Evolutionary conservation across 2,329 filamentous ascomycete genomes (phyloP).

Genomic region (Pseudovirgaria hyperparasitica): DNA sequence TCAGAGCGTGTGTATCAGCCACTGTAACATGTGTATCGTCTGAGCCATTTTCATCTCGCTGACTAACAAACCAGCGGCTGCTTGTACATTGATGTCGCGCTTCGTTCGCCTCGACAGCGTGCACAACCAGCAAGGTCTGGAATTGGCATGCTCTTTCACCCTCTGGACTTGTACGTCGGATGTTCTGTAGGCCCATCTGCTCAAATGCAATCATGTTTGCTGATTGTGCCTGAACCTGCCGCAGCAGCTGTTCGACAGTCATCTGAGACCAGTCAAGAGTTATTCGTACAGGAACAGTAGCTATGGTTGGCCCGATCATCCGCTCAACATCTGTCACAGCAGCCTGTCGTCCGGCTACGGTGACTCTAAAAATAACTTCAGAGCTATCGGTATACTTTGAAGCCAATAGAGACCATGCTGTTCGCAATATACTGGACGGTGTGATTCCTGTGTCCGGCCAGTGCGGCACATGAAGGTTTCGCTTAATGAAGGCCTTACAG

Average conservation of each 20-base stretch:
- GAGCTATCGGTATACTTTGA: background rate
- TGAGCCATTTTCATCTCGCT: no score
- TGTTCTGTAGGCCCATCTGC: conserved; percentile 15
- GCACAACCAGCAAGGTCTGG: conserved; percentile 37
- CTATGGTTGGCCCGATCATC: conserved; percentile 1
- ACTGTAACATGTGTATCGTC: no score
- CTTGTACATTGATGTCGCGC: no score
- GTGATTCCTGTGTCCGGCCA: conserved; percentile 1
- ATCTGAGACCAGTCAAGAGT: conserved; percentile 1
- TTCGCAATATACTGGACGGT: background rate
- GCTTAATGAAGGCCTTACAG: no score
- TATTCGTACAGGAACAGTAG: conserved; percentile 4
- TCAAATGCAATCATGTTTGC: conserved; percentile 5
- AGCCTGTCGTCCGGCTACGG: conserved; percentile 2
- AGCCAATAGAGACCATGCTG: conserved; percentile 1
- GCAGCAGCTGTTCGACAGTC: background rate
- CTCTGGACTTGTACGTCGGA: conserved; percentile 29
- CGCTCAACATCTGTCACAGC: conserved; percentile 1
- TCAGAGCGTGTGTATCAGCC: no score
- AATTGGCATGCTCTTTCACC: conserved; percentile 41
- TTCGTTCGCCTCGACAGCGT: no score
- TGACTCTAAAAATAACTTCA: conserved; percentile 2
- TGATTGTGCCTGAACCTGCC: conserved; percentile 1
- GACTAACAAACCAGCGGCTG: background rate
- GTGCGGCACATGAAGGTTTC: no score